Evolutionary conservation across 2,329 filamentous ascomycete genomes (phyloP), one percentile per base, ranked within the genome.

Genomic region (Beauveria varroae): DNA sequence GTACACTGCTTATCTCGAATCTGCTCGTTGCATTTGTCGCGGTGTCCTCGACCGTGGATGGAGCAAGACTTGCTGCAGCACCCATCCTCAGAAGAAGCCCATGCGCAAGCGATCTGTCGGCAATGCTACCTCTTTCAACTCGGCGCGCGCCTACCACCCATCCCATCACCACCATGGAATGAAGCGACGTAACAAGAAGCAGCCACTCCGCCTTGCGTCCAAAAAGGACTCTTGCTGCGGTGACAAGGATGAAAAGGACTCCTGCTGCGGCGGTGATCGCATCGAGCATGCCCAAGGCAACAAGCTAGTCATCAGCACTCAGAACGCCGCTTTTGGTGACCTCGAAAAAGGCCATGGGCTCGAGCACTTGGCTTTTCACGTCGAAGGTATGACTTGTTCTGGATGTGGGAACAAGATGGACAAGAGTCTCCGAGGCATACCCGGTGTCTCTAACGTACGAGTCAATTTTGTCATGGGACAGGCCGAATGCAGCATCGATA

Each of bases 381-480:
- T 75, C 34, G 67, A 69, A 20, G 74, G 74, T 26, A 76, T 75
- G 72, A 71, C 71, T 3, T 76, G 74, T 44, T 72, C 74, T 1
- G 70, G 71, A 12, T 75, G 74, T 40, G 72, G 65, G 4, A 71
- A 72, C 61, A 75, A 75, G 57, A 59, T 75, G 41, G 63, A 68
- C 52, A 68, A 69, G 1, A 66, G 67, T 2, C 68, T 75, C 34
- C 62, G 62, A 0, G 63, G 62, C 3, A 65, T 67, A 3, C n/a
- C 63, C 3, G 73, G 72, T 3, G 70, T 75, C 0, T 71, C 70
- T 2, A 64, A 67, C 3, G 68, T 71, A 1, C 69, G 67, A 0
- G 72, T 76, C 63, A 75, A 75, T 61, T 76, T 76, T 43, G 72
- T 76, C 64, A 72, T 72, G 67, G 73, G 73, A 4, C 70, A 67